These are phyloP conservation scores for Dillenia suffruticosa DNA, from an alignment of 164 flowering plant species.

Conservation along the genomic window DNA sequence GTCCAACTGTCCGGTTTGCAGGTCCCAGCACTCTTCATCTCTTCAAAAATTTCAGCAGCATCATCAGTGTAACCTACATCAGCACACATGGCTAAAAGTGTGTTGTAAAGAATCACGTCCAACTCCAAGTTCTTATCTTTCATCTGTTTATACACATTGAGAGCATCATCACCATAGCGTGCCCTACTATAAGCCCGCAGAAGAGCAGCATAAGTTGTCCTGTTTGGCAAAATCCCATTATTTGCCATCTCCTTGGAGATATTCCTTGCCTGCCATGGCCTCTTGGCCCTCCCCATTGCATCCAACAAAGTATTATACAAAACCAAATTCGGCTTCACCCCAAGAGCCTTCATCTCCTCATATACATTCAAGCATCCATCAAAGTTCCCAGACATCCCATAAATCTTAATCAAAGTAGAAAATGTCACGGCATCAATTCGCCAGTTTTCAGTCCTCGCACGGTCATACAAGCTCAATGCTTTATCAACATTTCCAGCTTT, in stretches of 20 bases:
- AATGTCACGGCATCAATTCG: slow-evolving; percentile 65
- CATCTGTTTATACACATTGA: slow-evolving; percentile 68
- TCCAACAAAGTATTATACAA: slow-evolving; percentile 72
- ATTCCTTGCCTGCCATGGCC: slow-evolving; percentile 82
- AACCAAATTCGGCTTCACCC: slow-evolving; percentile 57
- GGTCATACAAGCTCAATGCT: slow-evolving; percentile 85
- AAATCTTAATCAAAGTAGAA: slow-evolving; percentile 68
- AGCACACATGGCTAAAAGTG: slow-evolving; percentile 80
- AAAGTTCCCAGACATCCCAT: slow-evolving; percentile 60
- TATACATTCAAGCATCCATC: slow-evolving; percentile 91
- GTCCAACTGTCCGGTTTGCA: slow-evolving; percentile 86
- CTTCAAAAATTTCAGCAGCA: slow-evolving; percentile 66
- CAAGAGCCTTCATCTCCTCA: slow-evolving; percentile 91
- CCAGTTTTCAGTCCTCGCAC: slow-evolving; percentile 76
- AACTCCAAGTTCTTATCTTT: slow-evolving; percentile 73
- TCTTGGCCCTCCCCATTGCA: slow-evolving; percentile 88
- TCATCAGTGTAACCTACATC: slow-evolving; percentile 69
- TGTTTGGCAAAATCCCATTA: slow-evolving; percentile 52
- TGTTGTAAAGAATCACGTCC: slow-evolving; percentile 59
- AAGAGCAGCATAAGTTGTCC: slow-evolving; percentile 70
- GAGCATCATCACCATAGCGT: slow-evolving; percentile 71
- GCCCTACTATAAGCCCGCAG: slow-evolving; percentile 67
- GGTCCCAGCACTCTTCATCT: slow-evolving; percentile 56
- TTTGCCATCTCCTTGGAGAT: slow-evolving; percentile 56
- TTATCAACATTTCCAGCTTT: slow-evolving; percentile 64